Evolutionary conservation across 805 yeast genomes (phyloP).

Genomic region (Yamadazyma phyllophila): DNA sequence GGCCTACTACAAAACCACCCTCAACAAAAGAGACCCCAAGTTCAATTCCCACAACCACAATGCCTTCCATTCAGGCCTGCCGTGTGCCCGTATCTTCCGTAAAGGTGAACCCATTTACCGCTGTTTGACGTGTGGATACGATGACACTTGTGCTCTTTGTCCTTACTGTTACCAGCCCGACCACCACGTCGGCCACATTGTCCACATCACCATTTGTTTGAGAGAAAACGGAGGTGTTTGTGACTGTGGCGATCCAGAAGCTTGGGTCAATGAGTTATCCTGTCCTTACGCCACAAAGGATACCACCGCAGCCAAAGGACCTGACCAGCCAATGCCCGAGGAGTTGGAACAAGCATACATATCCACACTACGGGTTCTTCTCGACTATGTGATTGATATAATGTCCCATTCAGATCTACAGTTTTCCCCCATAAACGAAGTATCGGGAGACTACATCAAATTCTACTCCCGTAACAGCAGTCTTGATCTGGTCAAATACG

Average conservation of each 20-base stretch:
- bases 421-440: slow-evolving; percentile 27
- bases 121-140: slow-evolving; percentile 72
- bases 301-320: slow-evolving; percentile 1
- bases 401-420: slow-evolving; percentile 49
- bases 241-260: slow-evolving; percentile 89
- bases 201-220: slow-evolving; percentile 59
- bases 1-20: slow-evolving; percentile 24
- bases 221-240: slow-evolving; percentile 78
- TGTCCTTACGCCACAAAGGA: slow-evolving; percentile 42
- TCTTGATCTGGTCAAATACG: slow-evolving; percentile 45
- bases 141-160: slow-evolving; percentile 84
- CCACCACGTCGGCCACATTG: slow-evolving; percentile 70
- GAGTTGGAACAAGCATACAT: slow-evolving; percentile 39
- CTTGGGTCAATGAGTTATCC: slow-evolving; percentile 57
- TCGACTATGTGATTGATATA: slow-evolving; percentile 65
- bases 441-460: slow-evolving; percentile 22
- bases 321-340: slow-evolving; percentile 34
- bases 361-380: slow-evolving; percentile 42
- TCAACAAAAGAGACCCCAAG: slow-evolving; percentile 17
- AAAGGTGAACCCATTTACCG: slow-evolving; percentile 82
- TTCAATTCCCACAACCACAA: slow-evolving; percentile 25
- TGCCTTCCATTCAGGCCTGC: slow-evolving; percentile 57
- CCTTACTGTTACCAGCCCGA: slow-evolving; percentile 68
- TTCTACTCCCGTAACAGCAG: slow-evolving; percentile 28
- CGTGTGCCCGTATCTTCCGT: slow-evolving; percentile 70